Evolutionary conservation across 1,284 basidiomycete species (phyloP), one percentile per base, ranked within the genome.

Genomic region (Ganoderma lucidum): DNA sequence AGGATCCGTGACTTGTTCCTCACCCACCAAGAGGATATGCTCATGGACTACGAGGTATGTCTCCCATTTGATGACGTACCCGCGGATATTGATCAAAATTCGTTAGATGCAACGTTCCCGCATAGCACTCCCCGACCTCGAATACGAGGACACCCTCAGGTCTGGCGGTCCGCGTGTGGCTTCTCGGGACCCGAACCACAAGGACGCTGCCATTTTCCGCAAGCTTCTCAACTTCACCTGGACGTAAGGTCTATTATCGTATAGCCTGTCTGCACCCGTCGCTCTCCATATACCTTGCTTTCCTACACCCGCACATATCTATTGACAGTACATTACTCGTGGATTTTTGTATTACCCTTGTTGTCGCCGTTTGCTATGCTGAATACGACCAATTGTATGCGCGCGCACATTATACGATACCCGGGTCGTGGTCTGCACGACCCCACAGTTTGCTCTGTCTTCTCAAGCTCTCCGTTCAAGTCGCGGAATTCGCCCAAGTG

Each of bases 41-140:
- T 92, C 39, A 93, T 94, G 92, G 86, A 85, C 70, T 83, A 85
- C 66, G 90, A 92, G 80, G 91, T 91, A 73, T 67, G 84, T 75
- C 6, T 17, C 42, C 56, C 62, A 65, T 56, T 10, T 4, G 42
- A 32, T 30, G 44, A 28, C 39, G 6, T 23, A 15, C 14, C 37
- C 23, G 15, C 15, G 41, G n/a, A 37, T 28, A 23, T n/a, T 65
- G 45, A 64, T 67, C 44, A 66, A 53, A 70, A 62, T 60, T 66
- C 35, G 63, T n/a, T 72, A 90, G 89, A 86, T 88, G 85, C 88
- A 88, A 80, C 84, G 86, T 68, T 85, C 87, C 37, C 82, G 90
- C 69, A 87, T 90, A 44, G 70, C 75, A 5, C 67, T 72, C 5
- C 74, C 76, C 2, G 77, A 79, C 45, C 42, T 75, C 4, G 77